phyloP scores from a whole-genome alignment of 306 rosid species.

The Quercus bicolor region DNA sequence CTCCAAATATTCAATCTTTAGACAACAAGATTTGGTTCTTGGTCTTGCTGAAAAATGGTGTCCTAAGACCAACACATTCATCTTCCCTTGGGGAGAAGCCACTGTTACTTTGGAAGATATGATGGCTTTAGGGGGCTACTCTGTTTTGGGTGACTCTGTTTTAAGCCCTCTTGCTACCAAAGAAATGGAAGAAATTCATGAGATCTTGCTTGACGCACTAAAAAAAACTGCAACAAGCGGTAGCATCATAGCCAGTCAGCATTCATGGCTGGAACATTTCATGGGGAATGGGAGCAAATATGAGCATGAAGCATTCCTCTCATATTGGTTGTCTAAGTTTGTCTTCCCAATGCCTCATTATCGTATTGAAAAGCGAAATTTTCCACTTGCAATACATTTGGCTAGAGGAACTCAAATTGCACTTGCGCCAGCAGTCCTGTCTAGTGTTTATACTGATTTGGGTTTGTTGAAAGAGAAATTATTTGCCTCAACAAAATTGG shows the following conservation, averaged over 20 bases:
- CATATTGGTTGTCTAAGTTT: not conserved
- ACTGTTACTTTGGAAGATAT: no score
- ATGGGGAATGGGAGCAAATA: not conserved
- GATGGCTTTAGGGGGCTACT: no score
- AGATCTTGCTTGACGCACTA: not conserved
- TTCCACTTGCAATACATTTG: constrained; percentile 5
- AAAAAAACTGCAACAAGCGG: no score
- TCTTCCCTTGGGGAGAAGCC: no score
- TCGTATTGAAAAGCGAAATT: not conserved
- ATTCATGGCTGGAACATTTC: not conserved
- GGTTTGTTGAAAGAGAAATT: not conserved
- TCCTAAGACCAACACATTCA: no score
- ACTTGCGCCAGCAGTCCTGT: constrained; percentile 3
- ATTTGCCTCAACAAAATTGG: not conserved
- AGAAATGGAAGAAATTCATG: no score
- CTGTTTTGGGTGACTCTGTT: no score
- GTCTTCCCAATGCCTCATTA: not conserved
- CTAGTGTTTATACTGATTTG: constrained; percentile 18
- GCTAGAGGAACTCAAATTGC: constrained; percentile 18
- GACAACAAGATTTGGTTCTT: no score
- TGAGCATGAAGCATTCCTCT: not conserved
- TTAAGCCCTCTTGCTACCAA: not conserved
- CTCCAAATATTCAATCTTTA: no score
- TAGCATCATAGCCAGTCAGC: not conserved
- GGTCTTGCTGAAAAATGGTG: no score